These are phyloP conservation scores for Candida michaelii DNA, from an alignment of 805 yeast genomes.

Conservation along the genomic window DNA sequence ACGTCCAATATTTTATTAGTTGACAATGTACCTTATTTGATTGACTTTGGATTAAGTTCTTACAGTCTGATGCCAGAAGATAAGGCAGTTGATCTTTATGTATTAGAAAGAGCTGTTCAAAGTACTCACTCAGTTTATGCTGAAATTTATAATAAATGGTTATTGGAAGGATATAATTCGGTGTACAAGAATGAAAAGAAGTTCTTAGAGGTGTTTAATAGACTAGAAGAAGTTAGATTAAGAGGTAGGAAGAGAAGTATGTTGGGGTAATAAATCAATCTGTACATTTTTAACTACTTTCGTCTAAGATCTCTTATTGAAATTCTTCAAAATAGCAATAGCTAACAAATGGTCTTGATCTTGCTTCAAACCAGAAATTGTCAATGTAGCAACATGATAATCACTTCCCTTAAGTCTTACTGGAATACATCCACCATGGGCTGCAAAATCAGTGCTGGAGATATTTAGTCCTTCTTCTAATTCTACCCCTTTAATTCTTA, in stretches of 20 bases:
- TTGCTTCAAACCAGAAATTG: conserved; percentile 57
- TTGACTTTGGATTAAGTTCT: conserved; percentile 90
- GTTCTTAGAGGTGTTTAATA: conserved; percentile 53
- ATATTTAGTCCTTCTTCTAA: conserved; percentile 39
- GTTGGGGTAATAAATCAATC: conserved; percentile 54
- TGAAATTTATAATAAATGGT: conserved; percentile 61
- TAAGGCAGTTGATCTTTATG: conserved; percentile 96
- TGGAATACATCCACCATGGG: conserved; percentile 60
- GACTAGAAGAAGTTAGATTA: conserved; percentile 80
- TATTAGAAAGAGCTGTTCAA: conserved; percentile 83
- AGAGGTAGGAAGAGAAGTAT: conserved; percentile 95
- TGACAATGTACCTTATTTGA: conserved; percentile 53
- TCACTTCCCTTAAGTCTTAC: conserved; percentile 37
- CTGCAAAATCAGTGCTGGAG: conserved; percentile 45
- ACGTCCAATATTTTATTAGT: conserved; percentile 76
- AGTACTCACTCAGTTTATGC: conserved; percentile 87
- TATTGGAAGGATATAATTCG: conserved; percentile 65
- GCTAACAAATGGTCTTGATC: conserved; percentile 55
- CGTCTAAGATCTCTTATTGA: conserved; percentile 2
- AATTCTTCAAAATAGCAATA: conserved; percentile 25
- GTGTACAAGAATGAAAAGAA: conserved; percentile 27
- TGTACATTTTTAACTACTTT: too few species aligned
- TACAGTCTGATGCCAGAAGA: conserved; percentile 79
- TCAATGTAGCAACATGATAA: conserved; percentile 46
- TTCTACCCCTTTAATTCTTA: conserved; percentile 34